Evolutionary conservation across 2,329 filamentous ascomycete species (phyloP).

Genomic region (Furcasterigmium furcatum): DNA sequence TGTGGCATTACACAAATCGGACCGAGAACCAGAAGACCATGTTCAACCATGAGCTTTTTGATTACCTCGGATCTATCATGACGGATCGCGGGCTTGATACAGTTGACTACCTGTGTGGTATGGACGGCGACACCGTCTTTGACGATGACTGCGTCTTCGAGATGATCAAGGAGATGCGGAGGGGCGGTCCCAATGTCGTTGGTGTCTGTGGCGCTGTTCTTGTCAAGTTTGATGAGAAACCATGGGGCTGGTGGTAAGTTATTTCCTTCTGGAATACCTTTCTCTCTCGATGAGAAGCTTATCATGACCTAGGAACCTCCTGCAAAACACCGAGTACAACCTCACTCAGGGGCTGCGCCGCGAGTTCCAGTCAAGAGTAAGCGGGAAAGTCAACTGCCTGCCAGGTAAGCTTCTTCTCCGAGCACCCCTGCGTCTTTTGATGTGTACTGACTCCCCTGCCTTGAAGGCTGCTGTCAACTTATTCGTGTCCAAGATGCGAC

Average conservation of each 20-base stretch:
- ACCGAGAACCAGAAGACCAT: slow-evolving; percentile 37
- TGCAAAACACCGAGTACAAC: slow-evolving; percentile 44
- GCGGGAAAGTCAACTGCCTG: slow-evolving; percentile 45
- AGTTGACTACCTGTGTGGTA: slow-evolving; percentile 39
- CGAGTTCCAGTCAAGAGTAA: slow-evolving; percentile 45
- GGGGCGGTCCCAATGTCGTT: slow-evolving; percentile 33
- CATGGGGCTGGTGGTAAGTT: slow-evolving; percentile 36
- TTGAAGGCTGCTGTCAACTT: slow-evolving; percentile 47
- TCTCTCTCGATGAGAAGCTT: no score
- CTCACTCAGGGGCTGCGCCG: slow-evolving; percentile 43
- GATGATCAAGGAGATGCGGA: slow-evolving; percentile 37
- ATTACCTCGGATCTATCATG: slow-evolving; percentile 33
- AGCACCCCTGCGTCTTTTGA: no score
- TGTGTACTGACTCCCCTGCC: no score
- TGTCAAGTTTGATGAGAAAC: slow-evolving; percentile 39
- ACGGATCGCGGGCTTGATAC: slow-evolving; percentile 31
- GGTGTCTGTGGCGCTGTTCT: slow-evolving; percentile 46
- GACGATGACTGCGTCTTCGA: slow-evolving; percentile 39
- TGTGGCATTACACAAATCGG: slow-evolving; percentile 43
- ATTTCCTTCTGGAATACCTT: background rate
- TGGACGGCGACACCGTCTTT: slow-evolving; percentile 46
- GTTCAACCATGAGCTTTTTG: slow-evolving; percentile 41
- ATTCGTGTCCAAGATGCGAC: slow-evolving; percentile 46
- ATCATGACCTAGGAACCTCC: slow-evolving; percentile 29
- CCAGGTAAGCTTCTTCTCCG: no score